Evolutionary conservation across 2,329 filamentous ascomycete genomes (phyloP).

Genomic region (Colletotrichum cuscutae): DNA sequence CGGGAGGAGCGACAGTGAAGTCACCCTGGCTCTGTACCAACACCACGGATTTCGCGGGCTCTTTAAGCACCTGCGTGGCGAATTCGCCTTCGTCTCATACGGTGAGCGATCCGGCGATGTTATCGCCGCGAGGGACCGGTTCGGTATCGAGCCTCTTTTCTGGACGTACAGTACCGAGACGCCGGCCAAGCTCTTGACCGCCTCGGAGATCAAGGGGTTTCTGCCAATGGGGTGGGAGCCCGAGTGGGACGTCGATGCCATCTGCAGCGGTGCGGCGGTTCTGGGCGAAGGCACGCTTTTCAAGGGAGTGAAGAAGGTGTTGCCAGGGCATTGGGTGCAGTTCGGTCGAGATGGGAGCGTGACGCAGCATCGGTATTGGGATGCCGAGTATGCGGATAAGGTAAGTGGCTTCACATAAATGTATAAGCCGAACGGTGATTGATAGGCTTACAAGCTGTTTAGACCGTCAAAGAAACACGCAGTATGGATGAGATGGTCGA

Average conservation of each 20-base stretch:
- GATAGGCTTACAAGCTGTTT: constrained; percentile 8
- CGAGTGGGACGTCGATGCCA: constrained; percentile 60
- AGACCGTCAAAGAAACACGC: constrained; percentile 47
- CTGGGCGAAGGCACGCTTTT: constrained; percentile 61
- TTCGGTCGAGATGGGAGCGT: constrained; percentile 48
- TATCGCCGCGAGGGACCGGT: constrained; percentile 63
- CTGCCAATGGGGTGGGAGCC: constrained; percentile 59
- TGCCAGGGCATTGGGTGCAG: constrained; percentile 56
- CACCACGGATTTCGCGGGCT: constrained; percentile 51
- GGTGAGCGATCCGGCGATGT: constrained; percentile 51
- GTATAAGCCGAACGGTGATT: constrained; percentile 10
- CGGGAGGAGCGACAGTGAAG: constrained; percentile 59
- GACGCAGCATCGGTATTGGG: constrained; percentile 57
- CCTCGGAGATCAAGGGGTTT: constrained; percentile 65
- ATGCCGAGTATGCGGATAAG: constrained; percentile 62
- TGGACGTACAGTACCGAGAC: constrained; percentile 47
- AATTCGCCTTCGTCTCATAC: constrained; percentile 64
- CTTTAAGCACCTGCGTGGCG: constrained; percentile 57
- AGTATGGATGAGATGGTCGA: constrained; percentile 60
- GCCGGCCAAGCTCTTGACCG: constrained; percentile 52
- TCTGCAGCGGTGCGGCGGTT: constrained; percentile 55
- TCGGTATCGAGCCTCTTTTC: constrained; percentile 66
- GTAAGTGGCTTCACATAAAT: constrained; percentile 38
- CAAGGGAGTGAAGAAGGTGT: constrained; percentile 54
- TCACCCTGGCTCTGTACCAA: constrained; percentile 62